Evolutionary conservation across 345 rosid species (phyloP), one percentile per base, ranked within the genome.

Genomic region (Mercurialis annua): DNA sequence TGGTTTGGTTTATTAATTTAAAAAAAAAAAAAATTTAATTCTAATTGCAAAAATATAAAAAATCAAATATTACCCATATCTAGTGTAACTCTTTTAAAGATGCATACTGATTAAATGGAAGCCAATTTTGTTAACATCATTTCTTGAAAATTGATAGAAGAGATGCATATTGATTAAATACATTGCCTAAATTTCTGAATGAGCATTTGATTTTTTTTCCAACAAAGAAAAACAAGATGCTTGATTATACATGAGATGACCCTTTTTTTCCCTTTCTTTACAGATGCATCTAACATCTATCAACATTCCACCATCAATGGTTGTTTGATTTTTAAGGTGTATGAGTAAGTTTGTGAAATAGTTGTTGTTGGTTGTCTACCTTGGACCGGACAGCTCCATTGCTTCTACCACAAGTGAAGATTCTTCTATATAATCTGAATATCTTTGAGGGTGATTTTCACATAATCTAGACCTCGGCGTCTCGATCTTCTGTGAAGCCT

Each of bases 311-410:
- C 75, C 81, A 61, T 17, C 75, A 60, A 46, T 71, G 38, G 15
- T 73, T 33, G 72, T 66, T 55, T 20, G 33, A 40, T 36, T 38
- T 43, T 50, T 1, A 23, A 5, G 57, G 11, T 23, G 17, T 12
- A 40, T 33, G 3, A 1, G 48, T 1, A 20, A 6, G 54, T 8
- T 4, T 40, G 59, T 17, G 10, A 15, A 47, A 44, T 30, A 29
- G 7, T 49, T n/a, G n/a, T n/a, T n/a, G n/a, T n/a, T n/a, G n/a
- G n/a, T n/a, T 48, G 57, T 88, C 81, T n/a, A 92, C 74, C 98
- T 74, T 38, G 98, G 98, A 7, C 98, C 98, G 0, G 98, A 92
- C 63, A 92, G 98, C 81, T 92, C 98, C 89, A 92, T 90, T 50
- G 97, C 98, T 81, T 92, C 98, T 2, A 90, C 70, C 36, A 90